Evolutionary conservation across 169 alveolate genomes (phyloP).

Genomic region (Cryptosporidium parvum): DNA sequence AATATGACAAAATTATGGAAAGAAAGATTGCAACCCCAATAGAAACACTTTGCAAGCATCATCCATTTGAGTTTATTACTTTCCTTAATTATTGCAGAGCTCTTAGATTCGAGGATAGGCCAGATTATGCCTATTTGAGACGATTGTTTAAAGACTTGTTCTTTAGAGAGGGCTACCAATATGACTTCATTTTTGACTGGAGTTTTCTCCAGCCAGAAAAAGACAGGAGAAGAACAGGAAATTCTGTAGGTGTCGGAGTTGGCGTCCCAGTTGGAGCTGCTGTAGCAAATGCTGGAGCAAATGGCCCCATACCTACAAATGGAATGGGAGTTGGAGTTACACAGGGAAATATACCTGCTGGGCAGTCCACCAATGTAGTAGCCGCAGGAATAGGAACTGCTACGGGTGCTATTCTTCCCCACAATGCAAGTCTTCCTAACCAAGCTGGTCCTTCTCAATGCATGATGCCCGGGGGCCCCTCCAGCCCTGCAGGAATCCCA

Average conservation of each 20-base stretch:
- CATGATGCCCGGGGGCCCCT: neutral
- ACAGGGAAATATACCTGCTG: neutral
- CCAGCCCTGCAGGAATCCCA: neutral
- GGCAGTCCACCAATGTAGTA: slow-evolving; percentile 3
- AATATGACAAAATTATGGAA: slow-evolving; percentile 98
- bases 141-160: slow-evolving; percentile 95
- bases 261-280: slow-evolving; percentile 40
- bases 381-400: slow-evolving; percentile 25
- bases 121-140: slow-evolving; percentile 94
- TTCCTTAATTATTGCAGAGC: slow-evolving; percentile 94
- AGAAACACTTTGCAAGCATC: slow-evolving; percentile 94
- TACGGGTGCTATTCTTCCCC: neutral
- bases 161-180: slow-evolving; percentile 91
- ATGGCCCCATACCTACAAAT: slow-evolving; percentile 4
- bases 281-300: slow-evolving; percentile 19
- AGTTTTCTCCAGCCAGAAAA: slow-evolving; percentile 87
- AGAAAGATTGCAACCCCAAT: slow-evolving; percentile 97
- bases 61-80: slow-evolving; percentile 90
- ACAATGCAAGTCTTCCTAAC: slow-evolving; percentile 3
- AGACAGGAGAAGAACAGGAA: slow-evolving; percentile 71
- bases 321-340: slow-evolving; percentile 57
- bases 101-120: slow-evolving; percentile 95
- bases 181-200: slow-evolving; percentile 97
- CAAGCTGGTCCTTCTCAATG: slow-evolving; percentile 29
- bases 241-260: slow-evolving; percentile 35